Percentiles rank a stretch among this genome's conserved stretches.
phyloP scores from a whole-genome alignment of 2,329 filamentous ascomycete species.

The Talaromyces sp. region DNA sequence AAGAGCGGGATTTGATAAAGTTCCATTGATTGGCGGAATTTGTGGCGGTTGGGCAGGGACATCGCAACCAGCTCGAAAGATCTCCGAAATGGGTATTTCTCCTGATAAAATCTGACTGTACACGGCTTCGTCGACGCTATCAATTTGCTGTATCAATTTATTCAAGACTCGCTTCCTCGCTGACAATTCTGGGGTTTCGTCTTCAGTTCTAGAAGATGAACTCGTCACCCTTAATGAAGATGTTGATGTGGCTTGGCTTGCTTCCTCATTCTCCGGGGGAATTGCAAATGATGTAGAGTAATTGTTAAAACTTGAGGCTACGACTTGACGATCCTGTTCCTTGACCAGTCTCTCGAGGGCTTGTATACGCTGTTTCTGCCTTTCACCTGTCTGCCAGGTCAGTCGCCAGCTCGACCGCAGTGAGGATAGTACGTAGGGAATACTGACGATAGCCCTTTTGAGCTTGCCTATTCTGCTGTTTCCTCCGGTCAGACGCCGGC shows the following conservation, averaged over 20 bases:
- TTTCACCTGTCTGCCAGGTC: not conserved
- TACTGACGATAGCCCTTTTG: conserved; percentile 12
- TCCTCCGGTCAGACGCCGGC: conserved; percentile 28
- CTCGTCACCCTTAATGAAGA: too few relatives aligned
- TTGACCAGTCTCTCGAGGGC: not conserved
- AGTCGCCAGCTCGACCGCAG: not conserved
- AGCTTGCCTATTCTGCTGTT: conserved; percentile 28
- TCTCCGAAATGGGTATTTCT: not conserved
- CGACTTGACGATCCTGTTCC: not conserved
- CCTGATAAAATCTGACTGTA: conserved; percentile 2
- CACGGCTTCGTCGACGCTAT: not conserved
- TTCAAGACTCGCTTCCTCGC: not conserved
- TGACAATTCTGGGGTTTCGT: not conserved
- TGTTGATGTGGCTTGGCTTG: too few relatives aligned
- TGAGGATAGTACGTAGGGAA: too few relatives aligned
- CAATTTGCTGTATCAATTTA: not conserved
- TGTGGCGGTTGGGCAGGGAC: not conserved
- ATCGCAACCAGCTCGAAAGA: conserved; percentile 1
- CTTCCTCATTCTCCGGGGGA: too few relatives aligned
- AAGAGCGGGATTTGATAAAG: not conserved
- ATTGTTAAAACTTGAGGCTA: too few relatives aligned
- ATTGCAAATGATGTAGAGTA: too few relatives aligned
- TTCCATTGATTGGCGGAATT: too few relatives aligned
- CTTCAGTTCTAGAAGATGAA: too few relatives aligned
- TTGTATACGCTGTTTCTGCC: conserved; percentile 1